Percentiles rank a stretch among this genome's conserved stretches.
Conservation (phyloP, 805 yeast species). For the Blastobotrys terrestris region DNA sequence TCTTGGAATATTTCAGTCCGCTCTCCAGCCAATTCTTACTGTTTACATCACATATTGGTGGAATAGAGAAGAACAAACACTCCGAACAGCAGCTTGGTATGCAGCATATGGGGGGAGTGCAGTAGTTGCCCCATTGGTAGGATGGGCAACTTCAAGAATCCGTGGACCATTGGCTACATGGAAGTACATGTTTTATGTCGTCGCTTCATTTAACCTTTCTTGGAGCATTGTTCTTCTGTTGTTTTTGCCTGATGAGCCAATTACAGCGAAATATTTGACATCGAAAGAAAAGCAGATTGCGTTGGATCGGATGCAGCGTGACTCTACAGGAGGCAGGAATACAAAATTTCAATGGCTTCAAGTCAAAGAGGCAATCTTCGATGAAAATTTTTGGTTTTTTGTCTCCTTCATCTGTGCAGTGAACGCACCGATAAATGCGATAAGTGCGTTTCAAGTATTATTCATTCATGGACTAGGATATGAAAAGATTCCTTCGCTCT, state of each 20-base stretch:
- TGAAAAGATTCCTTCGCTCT: constrained; percentile 33
- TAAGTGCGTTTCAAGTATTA: constrained; percentile 40
- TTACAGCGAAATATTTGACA: constrained; percentile 41
- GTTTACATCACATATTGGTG: constrained; percentile 9
- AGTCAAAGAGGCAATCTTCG: constrained; percentile 42
- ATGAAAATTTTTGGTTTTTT: constrained; percentile 39
- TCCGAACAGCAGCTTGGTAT: constrained; percentile 12
- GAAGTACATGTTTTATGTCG: constrained; percentile 46
- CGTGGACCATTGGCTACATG: constrained; percentile 38
- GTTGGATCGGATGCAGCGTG: constrained; percentile 36
- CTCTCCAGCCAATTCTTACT: constrained; percentile 10
- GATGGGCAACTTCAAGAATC: constrained; percentile 43
- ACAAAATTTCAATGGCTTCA: constrained; percentile 44
- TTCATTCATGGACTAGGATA: constrained; percentile 34
- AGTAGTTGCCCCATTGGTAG: constrained; percentile 33
- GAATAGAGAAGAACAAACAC: constrained; percentile 10
- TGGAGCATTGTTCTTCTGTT: constrained; percentile 30
- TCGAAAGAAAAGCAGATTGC: constrained; percentile 47
- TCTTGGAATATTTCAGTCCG: constrained; percentile 13
- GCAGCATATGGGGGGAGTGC: constrained; percentile 30
- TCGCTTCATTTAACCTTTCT: constrained; percentile 43
- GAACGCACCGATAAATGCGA: constrained; percentile 33
- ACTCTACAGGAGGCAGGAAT: constrained; percentile 37
- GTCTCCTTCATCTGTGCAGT: constrained; percentile 27
- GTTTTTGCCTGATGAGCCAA: constrained; percentile 51